Conservation (phyloP, 495 filamentous ascomycete genomes). For the Podospora sp. region DNA sequence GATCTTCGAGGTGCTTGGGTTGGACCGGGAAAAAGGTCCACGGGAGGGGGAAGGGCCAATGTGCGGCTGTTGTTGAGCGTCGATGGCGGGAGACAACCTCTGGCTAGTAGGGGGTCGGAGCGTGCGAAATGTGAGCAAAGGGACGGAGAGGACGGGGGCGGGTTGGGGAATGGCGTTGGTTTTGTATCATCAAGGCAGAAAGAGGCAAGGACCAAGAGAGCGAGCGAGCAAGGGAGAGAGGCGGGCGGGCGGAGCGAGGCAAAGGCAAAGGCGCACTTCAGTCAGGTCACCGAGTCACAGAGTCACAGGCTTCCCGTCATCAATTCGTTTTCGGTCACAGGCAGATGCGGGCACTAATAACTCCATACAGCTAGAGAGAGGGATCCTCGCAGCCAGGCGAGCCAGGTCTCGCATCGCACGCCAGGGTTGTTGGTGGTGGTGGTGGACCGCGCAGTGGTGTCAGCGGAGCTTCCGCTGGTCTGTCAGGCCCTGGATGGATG, state of each 20-base stretch:
- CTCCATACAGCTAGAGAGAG: slow-evolving; percentile 26
- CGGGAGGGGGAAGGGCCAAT: neutral
- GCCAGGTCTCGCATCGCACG: slow-evolving; percentile 32
- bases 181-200: slow-evolving; percentile 34
- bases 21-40: neutral
- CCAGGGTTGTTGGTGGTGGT: slow-evolving; percentile 25
- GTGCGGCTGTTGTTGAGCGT: neutral
- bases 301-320: slow-evolving; percentile 35
- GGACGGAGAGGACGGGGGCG: slow-evolving; percentile 9
- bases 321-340: slow-evolving; percentile 35
- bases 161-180: slow-evolving; percentile 31
- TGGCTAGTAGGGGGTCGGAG: slow-evolving; percentile 4
- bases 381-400: slow-evolving; percentile 30
- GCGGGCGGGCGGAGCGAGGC: slow-evolving; percentile 29
- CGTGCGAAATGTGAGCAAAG: slow-evolving; percentile 1
- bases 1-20: neutral
- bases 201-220: slow-evolving; percentile 8
- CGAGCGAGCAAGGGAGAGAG: slow-evolving; percentile 19
- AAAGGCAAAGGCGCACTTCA: slow-evolving; percentile 27
- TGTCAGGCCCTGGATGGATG: neutral
- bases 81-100: slow-evolving; percentile 14
- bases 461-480: slow-evolving; percentile 18
- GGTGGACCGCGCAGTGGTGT: slow-evolving; percentile 18
- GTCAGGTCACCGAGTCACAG: slow-evolving; percentile 34
- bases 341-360: slow-evolving; percentile 26